Percentiles rank a stretch among this genome's conserved stretches.
Evolutionary conservation across 441 rosid genomes (phyloP).

Genomic region (Mallotus japonicus): DNA sequence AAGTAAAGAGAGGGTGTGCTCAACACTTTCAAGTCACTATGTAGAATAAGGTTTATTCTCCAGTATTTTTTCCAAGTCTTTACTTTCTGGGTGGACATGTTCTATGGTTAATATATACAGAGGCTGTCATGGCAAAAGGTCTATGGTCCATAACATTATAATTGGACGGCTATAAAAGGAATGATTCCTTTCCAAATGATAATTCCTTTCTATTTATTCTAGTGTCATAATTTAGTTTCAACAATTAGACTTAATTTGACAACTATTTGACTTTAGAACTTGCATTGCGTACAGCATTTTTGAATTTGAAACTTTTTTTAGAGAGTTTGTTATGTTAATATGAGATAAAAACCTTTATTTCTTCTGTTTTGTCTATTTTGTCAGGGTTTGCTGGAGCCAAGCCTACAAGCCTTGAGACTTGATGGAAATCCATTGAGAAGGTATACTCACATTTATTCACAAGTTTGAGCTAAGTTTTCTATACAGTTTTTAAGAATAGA

Average conservation of each 20-base stretch:
- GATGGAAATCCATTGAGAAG: slow-evolving; percentile 92
- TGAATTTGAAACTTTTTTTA: too few relatives aligned
- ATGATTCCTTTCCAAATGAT: too few relatives aligned
- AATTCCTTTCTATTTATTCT: background rate
- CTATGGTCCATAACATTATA: too few relatives aligned
- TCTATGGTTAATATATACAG: background rate
- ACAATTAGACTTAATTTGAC: too few relatives aligned
- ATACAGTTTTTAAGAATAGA: background rate
- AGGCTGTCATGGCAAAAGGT: too few relatives aligned
- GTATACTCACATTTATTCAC: slow-evolving; percentile 29
- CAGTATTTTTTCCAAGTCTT: background rate
- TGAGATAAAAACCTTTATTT: background rate
- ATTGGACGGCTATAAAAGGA: background rate
- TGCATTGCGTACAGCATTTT: background rate
- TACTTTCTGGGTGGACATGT: background rate
- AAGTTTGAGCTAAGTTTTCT: background rate
- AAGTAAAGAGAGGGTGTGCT: background rate
- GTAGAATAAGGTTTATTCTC: slow-evolving; percentile 1
- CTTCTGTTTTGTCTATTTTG: background rate
- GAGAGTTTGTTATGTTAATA: background rate
- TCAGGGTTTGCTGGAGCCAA: slow-evolving; percentile 85
- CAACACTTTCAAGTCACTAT: background rate
- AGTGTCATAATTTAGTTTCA: too few relatives aligned
- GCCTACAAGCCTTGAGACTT: slow-evolving; percentile 70
- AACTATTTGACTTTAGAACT: background rate